A percentile compares a stretch with the other conserved stretches of the same genome.
These are phyloP conservation scores for Pseudevernia furfuracea DNA, from an alignment of 495 filamentous ascomycete genomes.

Conservation along the genomic window DNA sequence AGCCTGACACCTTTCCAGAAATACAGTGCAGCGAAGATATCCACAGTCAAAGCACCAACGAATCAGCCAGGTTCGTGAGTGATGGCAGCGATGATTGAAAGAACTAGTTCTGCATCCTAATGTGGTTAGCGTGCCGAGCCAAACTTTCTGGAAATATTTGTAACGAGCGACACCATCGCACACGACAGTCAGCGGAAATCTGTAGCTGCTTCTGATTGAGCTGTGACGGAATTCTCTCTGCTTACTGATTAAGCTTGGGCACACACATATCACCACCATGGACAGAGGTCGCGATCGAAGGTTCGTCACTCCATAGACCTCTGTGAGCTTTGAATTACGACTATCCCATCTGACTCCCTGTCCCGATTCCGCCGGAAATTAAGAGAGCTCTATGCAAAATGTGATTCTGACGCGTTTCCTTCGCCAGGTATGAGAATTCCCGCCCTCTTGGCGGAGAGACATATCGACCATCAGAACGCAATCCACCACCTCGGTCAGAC, in stretches of 20 bases:
- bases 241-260: not conserved
- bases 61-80: not conserved
- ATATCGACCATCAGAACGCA: conserved; percentile 42
- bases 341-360: not conserved
- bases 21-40: not conserved
- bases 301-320: conserved; percentile 25
- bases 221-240: not conserved
- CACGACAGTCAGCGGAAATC: not conserved
- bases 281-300: conserved; percentile 46
- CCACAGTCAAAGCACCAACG: not conserved
- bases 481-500: conserved; percentile 35
- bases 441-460: conserved; percentile 41
- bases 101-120: conserved; percentile 1
- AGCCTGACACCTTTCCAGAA: not conserved
- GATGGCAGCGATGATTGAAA: not conserved
- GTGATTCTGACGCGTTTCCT: conserved; percentile 6
- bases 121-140: conserved; percentile 14
- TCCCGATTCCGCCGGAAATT: not conserved
- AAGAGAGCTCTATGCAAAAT: not conserved
- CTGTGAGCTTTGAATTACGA: not conserved
- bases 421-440: conserved; percentile 41
- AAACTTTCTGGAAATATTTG: conserved; percentile 1
- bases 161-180: conserved; percentile 5
- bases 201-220: not conserved
- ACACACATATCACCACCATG: conserved; percentile 28